Evolutionary conservation across 306 rosid genomes (phyloP), one percentile per base, ranked within the genome.

Genomic region (Neltuma alba): DNA sequence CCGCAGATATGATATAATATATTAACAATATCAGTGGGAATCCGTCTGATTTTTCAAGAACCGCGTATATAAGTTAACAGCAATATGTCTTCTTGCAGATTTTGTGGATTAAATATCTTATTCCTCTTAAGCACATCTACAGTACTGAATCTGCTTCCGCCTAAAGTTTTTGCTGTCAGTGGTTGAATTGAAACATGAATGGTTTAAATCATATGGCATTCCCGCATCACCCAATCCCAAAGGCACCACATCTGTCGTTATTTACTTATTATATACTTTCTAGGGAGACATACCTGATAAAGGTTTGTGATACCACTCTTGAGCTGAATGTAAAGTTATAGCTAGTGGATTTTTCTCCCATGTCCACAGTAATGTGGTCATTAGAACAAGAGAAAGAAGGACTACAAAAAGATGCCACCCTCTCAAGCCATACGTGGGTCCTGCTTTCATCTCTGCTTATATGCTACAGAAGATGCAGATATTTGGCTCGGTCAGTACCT

Each of bases 331-430:
- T 30, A 89, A 80, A 14, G 84, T 81, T 81, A 67, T 68, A 2
- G 83, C 78, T 63, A 91, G 78, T 33, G 84, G 91, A 63, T 76
- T 89, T 83, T 81, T 84, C 87, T 87, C 88, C 91, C 90, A 89
- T 54, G 76, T 74, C 91, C 87, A 91, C 74, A 91, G 64, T 61
- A 86, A 55, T 38, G 83, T 42, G 61, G 87, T 86, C 30, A 85
- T 50, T 11, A 84, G 44, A 48, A 87, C 18, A 52, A 91, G 82
- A 36, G 77, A 78, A 79, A 78, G 79, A 76, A 91, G 23, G 69
- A 47, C 62, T 72, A 89, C 31, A 77, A 83, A 86, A 77, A 89
- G 27, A 79, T 83, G 76, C 67, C 80, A 78, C 64, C 90, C 90
- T 80, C 81, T 79, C 74, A 80, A 63, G 27, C 80, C 72, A 44